Evolutionary conservation across 176 grass and related monocot genomes (phyloP).

Genomic region (Eremochloa ophiuroides): DNA sequence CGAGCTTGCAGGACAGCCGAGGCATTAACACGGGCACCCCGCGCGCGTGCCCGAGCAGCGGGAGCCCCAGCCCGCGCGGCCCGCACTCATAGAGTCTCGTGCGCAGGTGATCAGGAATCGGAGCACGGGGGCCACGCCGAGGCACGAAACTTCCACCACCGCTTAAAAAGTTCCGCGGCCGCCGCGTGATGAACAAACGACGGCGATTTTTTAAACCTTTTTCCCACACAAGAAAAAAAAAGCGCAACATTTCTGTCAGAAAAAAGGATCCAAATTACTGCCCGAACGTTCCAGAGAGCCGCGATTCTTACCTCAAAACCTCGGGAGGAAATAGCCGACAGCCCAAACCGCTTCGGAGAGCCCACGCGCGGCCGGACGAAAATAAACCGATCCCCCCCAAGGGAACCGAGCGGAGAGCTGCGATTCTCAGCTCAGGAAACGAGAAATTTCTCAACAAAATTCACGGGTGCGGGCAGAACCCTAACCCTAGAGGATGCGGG

Average conservation of each 20-base stretch:
- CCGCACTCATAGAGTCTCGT: not conserved
- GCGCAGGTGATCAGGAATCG: not conserved
- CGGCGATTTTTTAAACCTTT: not conserved
- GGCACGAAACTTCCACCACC: not conserved
- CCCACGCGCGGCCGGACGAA: not conserved
- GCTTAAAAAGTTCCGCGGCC: not conserved
- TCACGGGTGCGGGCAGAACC: not conserved
- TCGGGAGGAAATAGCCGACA: not conserved
- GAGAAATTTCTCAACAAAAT: not conserved
- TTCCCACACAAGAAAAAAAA: not conserved
- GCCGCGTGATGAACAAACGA: not conserved
- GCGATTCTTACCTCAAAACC: not conserved
- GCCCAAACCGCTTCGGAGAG: not conserved
- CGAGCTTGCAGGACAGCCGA: conserved; percentile 36
- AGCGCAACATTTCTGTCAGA: not conserved
- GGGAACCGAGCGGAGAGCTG: not conserved
- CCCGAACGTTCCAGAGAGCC: not conserved
- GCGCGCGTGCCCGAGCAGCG: not conserved
- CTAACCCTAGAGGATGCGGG: conserved; percentile 4
- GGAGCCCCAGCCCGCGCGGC: not conserved
- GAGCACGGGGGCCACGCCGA: not conserved
- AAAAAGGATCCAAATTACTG: not conserved
- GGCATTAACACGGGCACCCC: conserved; percentile 39
- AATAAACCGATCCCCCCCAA: not conserved
- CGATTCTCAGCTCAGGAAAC: not conserved